Percentiles rank a stretch among this genome's conserved stretches.
These are phyloP conservation scores for Parsonsia alboflavescens DNA, from an alignment of 257 asterid genomes.

Conservation along the genomic window DNA sequence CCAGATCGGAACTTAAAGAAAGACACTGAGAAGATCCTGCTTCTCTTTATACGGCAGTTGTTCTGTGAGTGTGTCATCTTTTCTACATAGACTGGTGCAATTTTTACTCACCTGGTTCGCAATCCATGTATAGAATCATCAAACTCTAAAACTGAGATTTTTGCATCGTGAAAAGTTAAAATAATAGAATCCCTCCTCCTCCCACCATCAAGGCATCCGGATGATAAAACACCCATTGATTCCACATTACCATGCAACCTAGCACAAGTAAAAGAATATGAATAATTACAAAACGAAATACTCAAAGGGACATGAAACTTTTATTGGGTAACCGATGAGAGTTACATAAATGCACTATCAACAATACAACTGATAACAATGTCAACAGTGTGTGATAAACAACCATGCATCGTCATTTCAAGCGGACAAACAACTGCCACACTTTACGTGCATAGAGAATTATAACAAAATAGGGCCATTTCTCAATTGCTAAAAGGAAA, in stretches of 20 bases:
- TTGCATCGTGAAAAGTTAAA: slow-evolving; percentile 81
- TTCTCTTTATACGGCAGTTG: neutral
- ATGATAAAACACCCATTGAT: slow-evolving; percentile 65
- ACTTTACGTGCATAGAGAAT: neutral
- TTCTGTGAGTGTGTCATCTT: neutral
- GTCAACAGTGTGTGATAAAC: neutral
- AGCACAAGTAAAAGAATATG: slow-evolving; percentile 7
- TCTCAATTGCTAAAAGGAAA: neutral
- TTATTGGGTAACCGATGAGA: neutral
- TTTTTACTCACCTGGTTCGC: slow-evolving; percentile 62
- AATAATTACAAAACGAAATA: neutral
- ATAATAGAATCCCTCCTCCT: slow-evolving; percentile 82
- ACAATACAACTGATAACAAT: neutral
- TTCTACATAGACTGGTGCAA: neutral
- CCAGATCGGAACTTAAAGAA: neutral
- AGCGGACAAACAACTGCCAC: neutral
- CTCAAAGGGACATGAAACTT: neutral
- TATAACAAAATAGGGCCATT: neutral
- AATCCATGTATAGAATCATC: slow-evolving; percentile 87
- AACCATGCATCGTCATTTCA: neutral
- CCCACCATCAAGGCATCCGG: slow-evolving; percentile 70
- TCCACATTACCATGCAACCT: slow-evolving; percentile 98
- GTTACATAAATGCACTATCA: neutral
- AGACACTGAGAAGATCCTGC: neutral
- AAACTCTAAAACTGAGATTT: slow-evolving; percentile 81